Evolutionary conservation across 148 eudicot genomes (phyloP), one percentile per base, ranked within the genome.

Genomic region (Agrostemma githago): DNA sequence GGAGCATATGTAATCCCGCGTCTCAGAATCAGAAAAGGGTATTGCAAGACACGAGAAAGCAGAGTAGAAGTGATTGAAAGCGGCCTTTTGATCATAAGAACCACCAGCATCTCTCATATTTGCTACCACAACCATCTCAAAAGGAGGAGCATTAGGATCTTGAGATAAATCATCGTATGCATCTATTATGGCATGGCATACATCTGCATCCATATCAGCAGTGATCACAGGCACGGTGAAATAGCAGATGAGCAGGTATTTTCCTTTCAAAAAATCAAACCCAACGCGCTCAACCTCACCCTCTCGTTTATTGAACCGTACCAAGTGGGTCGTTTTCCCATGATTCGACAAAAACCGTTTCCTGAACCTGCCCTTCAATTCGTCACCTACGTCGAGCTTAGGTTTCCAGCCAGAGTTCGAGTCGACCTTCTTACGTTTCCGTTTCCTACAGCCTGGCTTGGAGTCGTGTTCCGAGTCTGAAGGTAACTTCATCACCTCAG

Each of bases 21-120:
- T 66, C 69, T 41, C 48, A 66, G 41, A 39, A 66, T 66, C 48
- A 66, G 69, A 15, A 39, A 66, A 66, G 69, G 48, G 69, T 66
- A 66, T 66, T 0, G 69, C 69, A 4, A 66, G 48, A 21, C 46
- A 66, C 16, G 69, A 39, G 46, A 66, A 66, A 3, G 46, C 69
- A 2, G 46, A 66, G 15, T 38, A 66, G 8, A 66, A 66, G 48
- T 66, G 48, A 41, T 39, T 4, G 69, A 66, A 66, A 66, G 69
- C 69, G 39, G 46, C 69, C 48, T 66, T 66, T 44, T 6, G 51
- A 66, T 39, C 44, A 66, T 66, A 8, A 66, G n/a, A 4, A 5
- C 15, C 46, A 3, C 9, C 41, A 26, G 34, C 34, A 26, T 26
- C 34, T 14, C 5, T 14, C 20, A 66, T 14, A 3, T 66, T 66